A percentile compares a stretch with the other conserved stretches of the same genome.
Conservation (phyloP, 345 rosid genomes). For the Boechera stricta region DNA sequence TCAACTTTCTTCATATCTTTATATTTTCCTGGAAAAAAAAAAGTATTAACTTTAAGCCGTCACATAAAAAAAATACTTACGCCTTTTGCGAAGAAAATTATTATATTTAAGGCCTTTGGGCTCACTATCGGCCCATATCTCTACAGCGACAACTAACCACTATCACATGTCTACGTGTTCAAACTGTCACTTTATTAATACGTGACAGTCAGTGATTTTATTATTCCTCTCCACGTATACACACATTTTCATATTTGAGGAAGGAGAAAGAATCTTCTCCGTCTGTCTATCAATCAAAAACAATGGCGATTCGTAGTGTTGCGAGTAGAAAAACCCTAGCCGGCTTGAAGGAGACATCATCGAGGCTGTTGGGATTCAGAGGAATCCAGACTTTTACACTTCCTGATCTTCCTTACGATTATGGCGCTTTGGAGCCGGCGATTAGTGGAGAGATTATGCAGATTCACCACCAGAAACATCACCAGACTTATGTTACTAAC, state of each 20-base stretch:
- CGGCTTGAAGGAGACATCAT: slow-evolving; percentile 39
- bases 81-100: neutral
- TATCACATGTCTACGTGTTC: neutral
- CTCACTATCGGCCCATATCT: neutral
- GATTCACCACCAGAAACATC: slow-evolving; percentile 98
- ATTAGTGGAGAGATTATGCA: slow-evolving; percentile 95
- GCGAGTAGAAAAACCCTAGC: slow-evolving; percentile 52
- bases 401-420: slow-evolving; percentile 92
- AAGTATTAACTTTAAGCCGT: too few species aligned
- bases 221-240: neutral
- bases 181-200: neutral
- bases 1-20: slow-evolving; percentile 36
- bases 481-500: slow-evolving; percentile 86
- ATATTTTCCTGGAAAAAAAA: neutral
- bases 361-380: slow-evolving; percentile 19
- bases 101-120: slow-evolving; percentile 12
- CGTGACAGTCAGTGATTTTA: slow-evolving; percentile 34
- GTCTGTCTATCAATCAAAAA: slow-evolving; percentile 22
- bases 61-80: neutral
- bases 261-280: slow-evolving; percentile 1
- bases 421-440: slow-evolving; percentile 87
- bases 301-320: slow-evolving; percentile 74
- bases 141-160: neutral
- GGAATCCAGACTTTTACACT: slow-evolving; percentile 66
- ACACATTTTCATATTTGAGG: neutral